Evolutionary conservation across 2,329 filamentous ascomycete genomes (phyloP).

Genomic region (Aspergillus texensis): DNA sequence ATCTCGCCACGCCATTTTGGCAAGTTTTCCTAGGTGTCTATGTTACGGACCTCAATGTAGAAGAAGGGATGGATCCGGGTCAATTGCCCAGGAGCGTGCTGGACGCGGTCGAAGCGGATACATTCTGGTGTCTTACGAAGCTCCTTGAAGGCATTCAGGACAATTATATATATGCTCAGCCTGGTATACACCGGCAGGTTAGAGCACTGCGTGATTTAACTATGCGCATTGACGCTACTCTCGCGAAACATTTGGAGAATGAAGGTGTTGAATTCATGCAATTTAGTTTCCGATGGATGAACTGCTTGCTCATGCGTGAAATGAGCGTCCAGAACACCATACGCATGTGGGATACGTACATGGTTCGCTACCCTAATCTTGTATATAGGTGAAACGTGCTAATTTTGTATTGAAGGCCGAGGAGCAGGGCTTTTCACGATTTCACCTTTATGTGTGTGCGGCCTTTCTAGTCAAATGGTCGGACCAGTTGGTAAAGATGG

Average conservation of each 20-base stretch:
- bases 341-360: conserved; percentile 99
- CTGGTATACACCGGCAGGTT: conserved; percentile 94
- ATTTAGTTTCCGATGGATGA: conserved; percentile 99
- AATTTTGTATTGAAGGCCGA: conserved; percentile 68
- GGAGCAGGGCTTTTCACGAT: conserved; percentile 97
- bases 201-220: conserved; percentile 86
- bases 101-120: conserved; percentile 95
- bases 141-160: conserved; percentile 98
- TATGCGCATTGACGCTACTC: conserved; percentile 77
- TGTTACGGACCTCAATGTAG: conserved; percentile 90
- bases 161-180: conserved; percentile 97
- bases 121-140: conserved; percentile 98
- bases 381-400: conserved; percentile 12
- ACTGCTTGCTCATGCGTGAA: conserved; percentile 96
- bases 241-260: conserved; percentile 85
- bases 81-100: conserved; percentile 87
- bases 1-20: conserved; percentile 96
- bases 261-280: conserved; percentile 98
- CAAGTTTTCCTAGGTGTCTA: conserved; percentile 95
- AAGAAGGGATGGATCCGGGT: conserved; percentile 94
- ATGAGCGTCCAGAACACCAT: conserved; percentile 96
- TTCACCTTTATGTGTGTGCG: conserved; percentile 97
- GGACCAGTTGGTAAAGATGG: conserved; percentile 91
- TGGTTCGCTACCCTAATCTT: conserved; percentile 60
- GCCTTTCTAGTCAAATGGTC: conserved; percentile 99